phyloP scores from a whole-genome alignment of 331 rosid species.

The Stylosanthes scabra region DNA sequence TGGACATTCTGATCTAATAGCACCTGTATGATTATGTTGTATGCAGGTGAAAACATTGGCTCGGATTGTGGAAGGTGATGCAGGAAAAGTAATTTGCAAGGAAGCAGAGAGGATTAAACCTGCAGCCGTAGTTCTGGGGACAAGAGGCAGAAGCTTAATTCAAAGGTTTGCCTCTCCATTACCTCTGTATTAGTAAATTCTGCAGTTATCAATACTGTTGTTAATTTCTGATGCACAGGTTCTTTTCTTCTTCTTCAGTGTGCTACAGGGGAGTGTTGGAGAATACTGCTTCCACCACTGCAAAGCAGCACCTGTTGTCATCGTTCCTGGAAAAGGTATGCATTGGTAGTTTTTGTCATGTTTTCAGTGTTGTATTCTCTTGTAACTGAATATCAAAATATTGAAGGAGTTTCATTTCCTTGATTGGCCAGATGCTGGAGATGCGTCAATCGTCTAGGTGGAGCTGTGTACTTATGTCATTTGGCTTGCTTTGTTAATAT shows the following conservation, averaged over 20 bases:
- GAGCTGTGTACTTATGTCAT: conserved; percentile 6
- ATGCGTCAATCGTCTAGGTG: conserved; percentile 58
- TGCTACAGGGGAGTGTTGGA: conserved; percentile 87
- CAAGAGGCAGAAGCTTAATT: conserved; percentile 75
- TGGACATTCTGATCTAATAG: background rate
- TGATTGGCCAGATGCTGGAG: conserved; percentile 71
- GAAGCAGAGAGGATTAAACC: conserved; percentile 78
- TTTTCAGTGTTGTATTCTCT: background rate
- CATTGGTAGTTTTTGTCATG: background rate
- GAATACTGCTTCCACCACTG: conserved; percentile 81
- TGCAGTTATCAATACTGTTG: background rate
- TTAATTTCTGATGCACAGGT: conserved; percentile 11
- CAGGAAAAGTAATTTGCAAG: conserved; percentile 76
- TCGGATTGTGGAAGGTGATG: conserved; percentile 74
- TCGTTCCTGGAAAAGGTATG: conserved; percentile 87
- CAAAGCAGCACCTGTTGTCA: conserved; percentile 80
- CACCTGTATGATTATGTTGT: background rate
- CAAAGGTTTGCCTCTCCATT: conserved; percentile 54
- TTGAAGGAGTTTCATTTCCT: too few species aligned
- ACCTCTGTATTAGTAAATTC: background rate
- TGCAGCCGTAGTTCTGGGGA: conserved; percentile 74
- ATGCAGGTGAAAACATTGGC: conserved; percentile 72
- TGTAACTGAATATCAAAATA: background rate
- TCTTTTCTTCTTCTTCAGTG: conserved; percentile 54
- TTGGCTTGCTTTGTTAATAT: conserved; percentile 21